These are phyloP conservation scores for Jimgerdemannia lactiflua DNA, from an alignment of 192 early-diverging fungal species.

Conservation along the genomic window DNA sequence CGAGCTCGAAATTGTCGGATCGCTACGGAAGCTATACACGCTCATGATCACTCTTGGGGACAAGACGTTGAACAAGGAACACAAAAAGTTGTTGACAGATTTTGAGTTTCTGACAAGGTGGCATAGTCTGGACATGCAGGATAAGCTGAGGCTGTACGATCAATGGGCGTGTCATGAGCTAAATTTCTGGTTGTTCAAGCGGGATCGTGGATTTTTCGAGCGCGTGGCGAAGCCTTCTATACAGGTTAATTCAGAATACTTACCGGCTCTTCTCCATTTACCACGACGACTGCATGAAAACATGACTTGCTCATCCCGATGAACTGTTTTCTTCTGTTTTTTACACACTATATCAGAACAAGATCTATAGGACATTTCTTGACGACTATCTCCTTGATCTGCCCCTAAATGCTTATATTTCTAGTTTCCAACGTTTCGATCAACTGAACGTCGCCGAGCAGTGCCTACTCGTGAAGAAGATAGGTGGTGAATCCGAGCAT, in stretches of 20 bases:
- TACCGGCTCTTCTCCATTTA: not conserved
- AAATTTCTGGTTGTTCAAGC: constrained; percentile 47
- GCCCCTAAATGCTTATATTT: constrained; percentile 26
- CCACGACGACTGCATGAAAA: not conserved
- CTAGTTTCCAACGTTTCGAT: constrained; percentile 21
- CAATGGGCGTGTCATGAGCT: constrained; percentile 40
- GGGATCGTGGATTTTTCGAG: constrained; percentile 40
- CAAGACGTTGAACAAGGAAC: not conserved
- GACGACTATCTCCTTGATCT: constrained; percentile 39
- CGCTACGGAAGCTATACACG: not conserved
- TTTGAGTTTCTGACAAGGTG: constrained; percentile 38
- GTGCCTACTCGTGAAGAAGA: constrained; percentile 29
- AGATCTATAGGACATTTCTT: constrained; percentile 35
- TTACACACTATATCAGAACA: constrained; percentile 29
- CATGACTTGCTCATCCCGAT: not conserved
- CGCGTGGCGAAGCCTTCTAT: constrained; percentile 27
- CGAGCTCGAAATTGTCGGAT: not conserved
- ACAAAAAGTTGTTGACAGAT: not conserved
- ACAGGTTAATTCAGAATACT: constrained; percentile 27
- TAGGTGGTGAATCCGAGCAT: not conserved
- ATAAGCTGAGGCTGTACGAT: constrained; percentile 34
- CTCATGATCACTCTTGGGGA: not conserved
- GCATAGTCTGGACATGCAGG: constrained; percentile 13
- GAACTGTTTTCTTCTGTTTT: not conserved
- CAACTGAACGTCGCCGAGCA: constrained; percentile 36